Percentiles rank a stretch among this genome's conserved stretches.
Evolutionary conservation across 1,284 basidiomycete species (phyloP).

Genomic region (Coriolopsis trogii): DNA sequence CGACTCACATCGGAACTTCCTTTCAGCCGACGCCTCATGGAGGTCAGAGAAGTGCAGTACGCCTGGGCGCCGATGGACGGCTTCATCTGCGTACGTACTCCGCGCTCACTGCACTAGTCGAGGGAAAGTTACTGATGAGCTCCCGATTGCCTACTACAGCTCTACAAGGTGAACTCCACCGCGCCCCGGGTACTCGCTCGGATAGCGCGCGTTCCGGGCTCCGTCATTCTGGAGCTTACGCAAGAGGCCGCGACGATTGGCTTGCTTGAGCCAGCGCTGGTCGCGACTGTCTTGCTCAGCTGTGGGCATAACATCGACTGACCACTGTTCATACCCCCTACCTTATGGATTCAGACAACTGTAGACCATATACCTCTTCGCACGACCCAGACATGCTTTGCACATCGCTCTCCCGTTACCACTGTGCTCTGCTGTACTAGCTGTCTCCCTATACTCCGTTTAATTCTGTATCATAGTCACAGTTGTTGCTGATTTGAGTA

Average conservation of each 20-base stretch:
- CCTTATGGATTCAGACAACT: too few relatives aligned
- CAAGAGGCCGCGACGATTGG: conserved; percentile 35
- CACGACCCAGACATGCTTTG: too few relatives aligned
- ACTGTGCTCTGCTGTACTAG: too few relatives aligned
- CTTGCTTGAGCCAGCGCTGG: conserved; percentile 38
- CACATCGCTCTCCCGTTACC: too few relatives aligned
- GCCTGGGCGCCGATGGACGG: conserved; percentile 44
- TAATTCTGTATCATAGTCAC: too few relatives aligned
- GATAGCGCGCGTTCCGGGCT: conserved; percentile 30
- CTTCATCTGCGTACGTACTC: conserved; percentile 43
- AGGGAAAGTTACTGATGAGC: too few relatives aligned
- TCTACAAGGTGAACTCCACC: conserved; percentile 33
- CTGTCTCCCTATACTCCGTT: too few relatives aligned
- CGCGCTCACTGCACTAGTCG: neutral
- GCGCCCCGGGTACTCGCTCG: conserved; percentile 36
- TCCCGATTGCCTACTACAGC: conserved; percentile 26
- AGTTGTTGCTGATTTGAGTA: too few relatives aligned
- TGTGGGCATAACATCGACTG: conserved; percentile 41
- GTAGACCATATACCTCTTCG: too few relatives aligned
- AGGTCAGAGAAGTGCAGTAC: conserved; percentile 42
- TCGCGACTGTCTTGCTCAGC: conserved; percentile 39
- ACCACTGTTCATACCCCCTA: too few relatives aligned
- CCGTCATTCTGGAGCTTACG: conserved; percentile 37
- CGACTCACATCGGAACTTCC: neutral
- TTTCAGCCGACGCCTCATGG: conserved; percentile 46